Percentiles rank a stretch among this genome's conserved stretches.
These are phyloP conservation scores for Nitzschia inconspicua DNA, from an alignment of 108 stramenopile genomes.

Conservation along the genomic window DNA sequence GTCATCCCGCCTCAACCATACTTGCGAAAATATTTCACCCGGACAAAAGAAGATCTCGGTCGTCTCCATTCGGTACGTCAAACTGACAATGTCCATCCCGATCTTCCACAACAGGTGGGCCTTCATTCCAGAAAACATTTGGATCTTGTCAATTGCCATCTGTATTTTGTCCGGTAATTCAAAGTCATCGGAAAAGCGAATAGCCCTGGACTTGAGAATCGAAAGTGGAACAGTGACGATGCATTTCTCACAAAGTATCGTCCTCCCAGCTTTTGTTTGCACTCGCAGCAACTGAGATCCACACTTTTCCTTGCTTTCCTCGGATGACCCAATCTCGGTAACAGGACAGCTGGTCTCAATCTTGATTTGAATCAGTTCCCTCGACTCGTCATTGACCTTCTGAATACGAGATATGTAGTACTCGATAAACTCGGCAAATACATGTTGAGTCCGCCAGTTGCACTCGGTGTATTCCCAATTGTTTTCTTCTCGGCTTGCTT, in stretches of 20 bases:
- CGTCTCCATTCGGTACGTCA: background rate
- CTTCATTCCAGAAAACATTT: slow-evolving; percentile 33
- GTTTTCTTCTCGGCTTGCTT: slow-evolving; percentile 36
- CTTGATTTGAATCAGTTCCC: slow-evolving; percentile 2
- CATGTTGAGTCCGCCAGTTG: slow-evolving; percentile 21
- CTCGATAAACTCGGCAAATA: slow-evolving; percentile 27
- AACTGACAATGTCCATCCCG: slow-evolving; percentile 15
- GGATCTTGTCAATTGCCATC: slow-evolving; percentile 19
- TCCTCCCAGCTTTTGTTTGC: background rate
- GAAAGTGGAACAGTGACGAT: slow-evolving; percentile 29
- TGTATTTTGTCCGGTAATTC: slow-evolving; percentile 10
- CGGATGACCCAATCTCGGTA: slow-evolving; percentile 5
- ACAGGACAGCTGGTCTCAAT: slow-evolving; percentile 15
- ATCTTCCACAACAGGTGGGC: slow-evolving; percentile 23
- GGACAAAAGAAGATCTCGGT: slow-evolving; percentile 36
- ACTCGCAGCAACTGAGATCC: background rate
- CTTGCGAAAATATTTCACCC: slow-evolving; percentile 21
- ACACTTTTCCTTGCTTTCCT: background rate
- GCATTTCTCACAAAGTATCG: slow-evolving; percentile 12
- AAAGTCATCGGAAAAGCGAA: slow-evolving; percentile 19
- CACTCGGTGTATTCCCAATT: slow-evolving; percentile 28
- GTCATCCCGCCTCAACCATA: slow-evolving; percentile 32
- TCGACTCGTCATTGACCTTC: slow-evolving; percentile 12
- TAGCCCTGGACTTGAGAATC: slow-evolving; percentile 3
- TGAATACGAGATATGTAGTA: slow-evolving; percentile 22